Evolutionary conservation across 2,329 filamentous ascomycete genomes (phyloP).

Genomic region (Diaporthe sp.): DNA sequence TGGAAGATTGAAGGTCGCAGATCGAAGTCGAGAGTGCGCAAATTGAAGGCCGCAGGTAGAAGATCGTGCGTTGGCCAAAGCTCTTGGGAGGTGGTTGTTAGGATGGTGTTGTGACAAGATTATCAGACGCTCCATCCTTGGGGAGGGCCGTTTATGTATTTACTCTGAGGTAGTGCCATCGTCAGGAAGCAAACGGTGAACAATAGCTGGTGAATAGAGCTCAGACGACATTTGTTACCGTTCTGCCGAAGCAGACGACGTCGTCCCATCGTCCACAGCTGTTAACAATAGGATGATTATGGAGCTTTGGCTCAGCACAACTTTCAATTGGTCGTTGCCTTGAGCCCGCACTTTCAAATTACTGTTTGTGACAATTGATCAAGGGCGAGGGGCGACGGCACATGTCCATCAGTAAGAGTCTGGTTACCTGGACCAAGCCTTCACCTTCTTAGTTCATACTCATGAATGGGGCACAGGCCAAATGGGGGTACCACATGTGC

Average conservation of each 20-base stretch:
- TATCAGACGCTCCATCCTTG: background rate
- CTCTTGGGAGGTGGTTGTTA: background rate
- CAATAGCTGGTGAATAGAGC: background rate
- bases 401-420: too few relatives aligned
- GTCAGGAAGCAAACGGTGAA: background rate
- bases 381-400: too few relatives aligned
- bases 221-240: background rate
- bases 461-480: too few relatives aligned
- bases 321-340: background rate
- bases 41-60: background rate
- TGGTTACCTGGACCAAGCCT: too few relatives aligned
- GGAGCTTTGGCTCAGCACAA: background rate
- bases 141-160: background rate
- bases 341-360: too few relatives aligned
- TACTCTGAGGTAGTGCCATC: background rate
- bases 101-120: background rate
- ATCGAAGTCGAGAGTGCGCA: background rate
- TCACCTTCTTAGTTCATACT: too few relatives aligned
- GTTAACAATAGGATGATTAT: background rate
- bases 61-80: background rate
- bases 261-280: background rate
- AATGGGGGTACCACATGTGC: too few relatives aligned
- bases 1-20: background rate
- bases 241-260: background rate
- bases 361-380: too few relatives aligned